Evolutionary conservation across 306 rosid genomes (phyloP).

Genomic region (Astragalus membranaceus): DNA sequence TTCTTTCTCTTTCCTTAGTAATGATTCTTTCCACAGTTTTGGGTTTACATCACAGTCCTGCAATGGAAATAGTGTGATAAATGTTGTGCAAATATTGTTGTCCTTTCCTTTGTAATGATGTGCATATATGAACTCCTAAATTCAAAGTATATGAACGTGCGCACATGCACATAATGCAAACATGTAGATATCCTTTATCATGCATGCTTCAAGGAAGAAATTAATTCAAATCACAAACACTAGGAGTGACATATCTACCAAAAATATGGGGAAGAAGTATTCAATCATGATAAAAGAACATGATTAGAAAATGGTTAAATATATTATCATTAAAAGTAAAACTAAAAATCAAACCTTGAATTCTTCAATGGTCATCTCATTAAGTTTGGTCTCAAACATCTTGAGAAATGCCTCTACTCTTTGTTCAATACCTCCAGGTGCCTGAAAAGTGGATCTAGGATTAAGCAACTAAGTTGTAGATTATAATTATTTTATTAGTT

Average conservation of each 20-base stretch:
- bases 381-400: constrained; percentile 62
- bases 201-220: not conserved
- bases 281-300: constrained; percentile 7
- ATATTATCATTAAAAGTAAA: not conserved
- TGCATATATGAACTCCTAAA: too few species aligned
- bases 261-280: constrained; percentile 12
- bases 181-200: not conserved
- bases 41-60: not conserved
- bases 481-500: not conserved
- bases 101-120: not conserved
- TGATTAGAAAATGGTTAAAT: not conserved
- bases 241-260: constrained; percentile 1
- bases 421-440: constrained; percentile 64
- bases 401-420: constrained; percentile 84
- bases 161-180: not conserved
- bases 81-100: not conserved
- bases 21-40: not conserved
- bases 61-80: not conserved
- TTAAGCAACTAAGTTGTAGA: not conserved
- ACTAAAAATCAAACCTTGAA: constrained; percentile 58
- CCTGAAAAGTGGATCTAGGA: constrained; percentile 36
- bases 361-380: constrained; percentile 73
- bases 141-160: not conserved
- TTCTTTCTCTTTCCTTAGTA: not conserved
- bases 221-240: constrained; percentile 11